phyloP scores from a whole-genome alignment of 2,329 filamentous ascomycete genomes.

The Penicillium brevicompactum region DNA sequence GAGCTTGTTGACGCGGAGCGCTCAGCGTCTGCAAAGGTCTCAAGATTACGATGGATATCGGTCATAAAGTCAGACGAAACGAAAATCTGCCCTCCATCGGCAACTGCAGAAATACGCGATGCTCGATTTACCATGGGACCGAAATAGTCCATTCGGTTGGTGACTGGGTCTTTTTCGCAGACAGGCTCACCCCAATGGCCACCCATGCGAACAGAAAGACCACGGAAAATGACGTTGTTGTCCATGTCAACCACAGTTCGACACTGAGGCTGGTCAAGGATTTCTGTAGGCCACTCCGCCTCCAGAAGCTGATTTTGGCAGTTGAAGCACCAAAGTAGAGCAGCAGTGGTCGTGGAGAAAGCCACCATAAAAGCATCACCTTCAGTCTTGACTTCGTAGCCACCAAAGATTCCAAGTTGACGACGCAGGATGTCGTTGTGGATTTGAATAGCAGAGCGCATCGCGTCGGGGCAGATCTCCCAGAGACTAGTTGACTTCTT shows the following conservation, averaged over 20 bases:
- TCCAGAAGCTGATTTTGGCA: constrained; percentile 87
- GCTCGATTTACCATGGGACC: constrained; percentile 99
- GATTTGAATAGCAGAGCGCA: constrained; percentile 94
- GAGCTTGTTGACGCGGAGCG: constrained; percentile 67
- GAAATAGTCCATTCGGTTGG: constrained; percentile 98
- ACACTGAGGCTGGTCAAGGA: constrained; percentile 82
- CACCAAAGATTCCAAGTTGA: constrained; percentile 88
- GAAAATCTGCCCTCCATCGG: constrained; percentile 94
- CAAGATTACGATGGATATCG: constrained; percentile 87
- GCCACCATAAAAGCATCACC: constrained; percentile 99
- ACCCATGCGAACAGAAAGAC: constrained; percentile 94
- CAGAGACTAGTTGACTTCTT: constrained; percentile 96
- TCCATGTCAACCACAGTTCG: constrained; percentile 82
- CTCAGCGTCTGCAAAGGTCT: constrained; percentile 85
- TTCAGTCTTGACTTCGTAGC: constrained; percentile 99
- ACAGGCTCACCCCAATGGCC: constrained; percentile 95
- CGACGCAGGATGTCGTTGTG: constrained; percentile 97
- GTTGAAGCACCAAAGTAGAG: constrained; percentile 93
- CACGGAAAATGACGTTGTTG: constrained; percentile 86
- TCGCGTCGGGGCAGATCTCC: constrained; percentile 92
- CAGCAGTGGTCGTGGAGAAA: constrained; percentile 93
- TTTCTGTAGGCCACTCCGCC: constrained; percentile 89
- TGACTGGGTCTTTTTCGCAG: constrained; percentile 93
- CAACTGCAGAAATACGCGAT: constrained; percentile 88
- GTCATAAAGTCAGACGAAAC: constrained; percentile 97